Evolutionary conservation across 2,329 filamentous ascomycete genomes (phyloP).

Genomic region (Nothomitra cinnamomea): DNA sequence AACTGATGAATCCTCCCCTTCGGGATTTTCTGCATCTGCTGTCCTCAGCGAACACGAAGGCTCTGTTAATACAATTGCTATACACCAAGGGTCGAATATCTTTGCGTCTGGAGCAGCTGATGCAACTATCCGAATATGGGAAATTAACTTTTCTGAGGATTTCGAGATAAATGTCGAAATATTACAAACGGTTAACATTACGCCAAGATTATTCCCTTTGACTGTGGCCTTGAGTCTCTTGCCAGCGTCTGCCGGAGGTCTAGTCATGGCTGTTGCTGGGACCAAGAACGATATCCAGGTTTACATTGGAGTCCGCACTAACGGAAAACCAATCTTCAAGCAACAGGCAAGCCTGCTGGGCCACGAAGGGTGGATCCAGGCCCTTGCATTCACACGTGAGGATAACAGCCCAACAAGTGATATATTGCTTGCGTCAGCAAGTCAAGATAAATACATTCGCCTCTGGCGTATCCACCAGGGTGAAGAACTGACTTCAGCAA

Average conservation of each 20-base stretch:
- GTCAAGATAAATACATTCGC: constrained; percentile 93
- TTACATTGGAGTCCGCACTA: constrained; percentile 39
- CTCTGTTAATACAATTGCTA: constrained; percentile 49
- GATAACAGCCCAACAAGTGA: constrained; percentile 39
- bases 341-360: constrained; percentile 64
- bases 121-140: constrained; percentile 51
- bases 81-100: constrained; percentile 26
- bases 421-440: constrained; percentile 74
- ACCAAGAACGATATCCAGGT: constrained; percentile 72
- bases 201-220: constrained; percentile 68
- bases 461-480: constrained; percentile 76
- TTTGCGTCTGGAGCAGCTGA: constrained; percentile 47
- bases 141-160: constrained; percentile 26
- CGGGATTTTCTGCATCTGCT: constrained; percentile 24
- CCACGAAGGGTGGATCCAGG: constrained; percentile 90
- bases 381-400: constrained; percentile 60
- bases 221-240: constrained; percentile 52
- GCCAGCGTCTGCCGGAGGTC: constrained; percentile 21
- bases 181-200: constrained; percentile 53
- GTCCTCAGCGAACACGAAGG: constrained; percentile 51
- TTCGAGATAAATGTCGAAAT: constrained; percentile 26
- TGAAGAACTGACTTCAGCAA: constrained; percentile 41
- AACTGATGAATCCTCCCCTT: constrained; percentile 13
- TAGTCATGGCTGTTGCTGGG: constrained; percentile 69
- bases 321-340: constrained; percentile 36